These are phyloP conservation scores for Parasarocladium wereldwijsianum DNA, from an alignment of 2,329 filamentous ascomycete genomes.

Conservation along the genomic window DNA sequence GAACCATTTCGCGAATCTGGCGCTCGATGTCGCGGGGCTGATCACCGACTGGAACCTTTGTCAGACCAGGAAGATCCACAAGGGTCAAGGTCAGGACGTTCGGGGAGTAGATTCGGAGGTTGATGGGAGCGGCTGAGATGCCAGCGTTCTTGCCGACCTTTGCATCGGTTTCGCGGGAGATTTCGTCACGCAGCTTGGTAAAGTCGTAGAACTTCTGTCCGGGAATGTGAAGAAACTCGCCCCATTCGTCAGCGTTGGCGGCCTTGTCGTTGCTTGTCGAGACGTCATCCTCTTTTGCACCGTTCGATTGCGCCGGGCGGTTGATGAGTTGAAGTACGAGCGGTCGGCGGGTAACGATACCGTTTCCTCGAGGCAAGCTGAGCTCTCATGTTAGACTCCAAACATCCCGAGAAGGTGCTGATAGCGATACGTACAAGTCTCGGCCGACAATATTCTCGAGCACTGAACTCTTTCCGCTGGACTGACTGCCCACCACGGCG, in stretches of 20 bases:
- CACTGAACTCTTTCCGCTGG: slow-evolving; percentile 97
- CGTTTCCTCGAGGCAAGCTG: slow-evolving; percentile 90
- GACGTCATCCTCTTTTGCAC: slow-evolving; percentile 51
- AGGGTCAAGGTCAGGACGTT: slow-evolving; percentile 94
- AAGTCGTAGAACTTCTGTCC: slow-evolving; percentile 98
- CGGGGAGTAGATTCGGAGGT: slow-evolving; percentile 94
- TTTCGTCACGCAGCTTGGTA: slow-evolving; percentile 96
- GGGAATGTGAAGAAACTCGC: slow-evolving; percentile 95
- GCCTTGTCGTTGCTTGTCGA: slow-evolving; percentile 62
- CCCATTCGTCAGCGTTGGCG: slow-evolving; percentile 91
- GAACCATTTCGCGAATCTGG: slow-evolving; percentile 89
- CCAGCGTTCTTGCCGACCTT: slow-evolving; percentile 94
- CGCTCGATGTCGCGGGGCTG: slow-evolving; percentile 97
- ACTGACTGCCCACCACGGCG: slow-evolving; percentile 94
- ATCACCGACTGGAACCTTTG: slow-evolving; percentile 91
- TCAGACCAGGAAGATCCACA: slow-evolving; percentile 90
- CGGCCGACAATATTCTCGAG: slow-evolving; percentile 96
- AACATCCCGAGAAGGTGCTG: slow-evolving; percentile 21
- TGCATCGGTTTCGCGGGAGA: slow-evolving; percentile 86
- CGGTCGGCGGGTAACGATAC: slow-evolving; percentile 91
- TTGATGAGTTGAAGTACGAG: slow-evolving; percentile 98
- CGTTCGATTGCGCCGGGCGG: slow-evolving; percentile 61
- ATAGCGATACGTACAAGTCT: slow-evolving; percentile 63
- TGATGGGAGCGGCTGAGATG: slow-evolving; percentile 94
- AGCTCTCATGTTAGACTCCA: slow-evolving; percentile 8